Evolutionary conservation across 768 basidiomycete genomes (phyloP).

Genomic region (Leccinum arenicola): DNA sequence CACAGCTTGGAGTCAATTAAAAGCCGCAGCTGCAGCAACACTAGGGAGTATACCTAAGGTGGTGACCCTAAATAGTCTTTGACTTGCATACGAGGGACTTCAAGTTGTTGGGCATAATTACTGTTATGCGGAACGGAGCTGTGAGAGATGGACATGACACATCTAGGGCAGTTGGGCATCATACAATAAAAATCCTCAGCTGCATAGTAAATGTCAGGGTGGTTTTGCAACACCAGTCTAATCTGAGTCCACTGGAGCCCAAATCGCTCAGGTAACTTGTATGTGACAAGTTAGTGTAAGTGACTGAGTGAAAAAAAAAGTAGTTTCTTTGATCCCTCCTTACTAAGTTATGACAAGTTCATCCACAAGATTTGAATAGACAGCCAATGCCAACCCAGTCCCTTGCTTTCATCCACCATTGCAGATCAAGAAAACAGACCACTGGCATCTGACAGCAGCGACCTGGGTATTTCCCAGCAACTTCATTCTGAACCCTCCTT

Average conservation of each 20-base stretch:
- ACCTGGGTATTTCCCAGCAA: neutral
- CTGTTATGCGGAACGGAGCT: neutral
- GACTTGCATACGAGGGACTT: neutral
- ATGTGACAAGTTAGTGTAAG: too few relatives aligned
- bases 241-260: too few relatives aligned
- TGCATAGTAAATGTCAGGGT: too few relatives aligned
- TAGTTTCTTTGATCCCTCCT: too few relatives aligned
- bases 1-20: too few relatives aligned
- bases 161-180: slow-evolving; percentile 2
- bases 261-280: too few relatives aligned
- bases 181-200: neutral
- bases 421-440: neutral
- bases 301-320: too few relatives aligned
- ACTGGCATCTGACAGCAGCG: neutral
- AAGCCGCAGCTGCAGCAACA: too few relatives aligned
- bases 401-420: neutral
- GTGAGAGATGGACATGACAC: neutral
- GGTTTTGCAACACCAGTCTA: too few relatives aligned
- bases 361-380: neutral
- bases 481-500: neutral
- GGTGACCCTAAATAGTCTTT: neutral
- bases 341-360: too few relatives aligned
- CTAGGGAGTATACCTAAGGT: too few relatives aligned
- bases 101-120: neutral
- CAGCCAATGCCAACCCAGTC: neutral